These are phyloP conservation scores for Solanum paucissectum DNA, from an alignment of 257 asterid species.

Conservation along the genomic window DNA sequence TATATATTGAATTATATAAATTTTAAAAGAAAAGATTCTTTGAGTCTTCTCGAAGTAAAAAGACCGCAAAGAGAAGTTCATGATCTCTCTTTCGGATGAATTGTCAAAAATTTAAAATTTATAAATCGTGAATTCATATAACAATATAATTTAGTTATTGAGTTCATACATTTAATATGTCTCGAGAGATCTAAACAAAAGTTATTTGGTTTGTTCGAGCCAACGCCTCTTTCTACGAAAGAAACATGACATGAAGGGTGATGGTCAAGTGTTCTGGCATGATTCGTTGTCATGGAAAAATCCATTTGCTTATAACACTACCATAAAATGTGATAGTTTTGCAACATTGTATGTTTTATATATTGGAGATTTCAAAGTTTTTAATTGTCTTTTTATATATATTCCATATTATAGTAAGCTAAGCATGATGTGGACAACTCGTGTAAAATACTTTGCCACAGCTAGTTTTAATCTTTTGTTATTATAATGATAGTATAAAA, in stretches of 20 bases:
- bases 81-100: not conserved
- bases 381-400: not conserved
- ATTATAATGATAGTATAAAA: not conserved
- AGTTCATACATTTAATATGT: too few relatives aligned
- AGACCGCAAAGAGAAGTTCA: not conserved
- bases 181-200: rapidly evolving
- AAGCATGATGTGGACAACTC: not conserved
- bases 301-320: not conserved
- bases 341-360: too few relatives aligned
- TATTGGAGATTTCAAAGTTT: not conserved
- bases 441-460: not conserved
- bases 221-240: too few relatives aligned
- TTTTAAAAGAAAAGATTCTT: not conserved
- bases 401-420: not conserved
- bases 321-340: not conserved
- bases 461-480: not conserved
- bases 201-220: not conserved
- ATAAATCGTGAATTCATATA: not conserved
- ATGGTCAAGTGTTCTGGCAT: not conserved
- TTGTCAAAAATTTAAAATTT: not conserved
- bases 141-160: too few relatives aligned
- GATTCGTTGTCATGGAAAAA: not conserved
- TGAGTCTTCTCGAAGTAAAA: not conserved
- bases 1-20: not conserved
- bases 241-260: not conserved